Percentiles rank a stretch among this genome's conserved stretches.
Evolutionary conservation across 306 rosid species (phyloP).

Genomic region (Carpinus fangiana): DNA sequence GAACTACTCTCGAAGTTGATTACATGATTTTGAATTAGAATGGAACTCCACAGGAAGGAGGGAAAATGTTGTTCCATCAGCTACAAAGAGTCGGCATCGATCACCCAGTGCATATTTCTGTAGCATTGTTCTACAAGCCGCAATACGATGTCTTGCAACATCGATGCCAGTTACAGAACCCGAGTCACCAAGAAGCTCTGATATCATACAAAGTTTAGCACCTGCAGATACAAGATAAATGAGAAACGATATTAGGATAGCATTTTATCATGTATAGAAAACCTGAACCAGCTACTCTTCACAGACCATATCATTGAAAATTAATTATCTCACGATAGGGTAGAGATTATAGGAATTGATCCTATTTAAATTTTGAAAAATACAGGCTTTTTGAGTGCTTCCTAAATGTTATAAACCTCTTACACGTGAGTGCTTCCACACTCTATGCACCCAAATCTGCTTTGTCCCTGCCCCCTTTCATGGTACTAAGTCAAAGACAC

Average conservation of each 20-base stretch:
- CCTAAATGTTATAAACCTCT: not conserved
- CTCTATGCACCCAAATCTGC: not conserved
- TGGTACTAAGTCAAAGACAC: not conserved
- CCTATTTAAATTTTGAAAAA: not conserved
- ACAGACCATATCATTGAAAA: not conserved
- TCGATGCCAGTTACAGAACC: constrained; percentile 91
- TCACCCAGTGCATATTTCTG: constrained; percentile 75
- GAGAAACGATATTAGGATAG: not conserved
- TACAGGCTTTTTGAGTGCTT: not conserved
- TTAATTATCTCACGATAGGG: not conserved
- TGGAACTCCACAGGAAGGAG: constrained; percentile 43
- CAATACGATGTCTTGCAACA: constrained; percentile 86
- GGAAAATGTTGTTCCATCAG: constrained; percentile 76
- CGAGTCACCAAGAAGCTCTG: constrained; percentile 70
- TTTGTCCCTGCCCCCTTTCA: not conserved
- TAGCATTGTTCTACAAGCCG: constrained; percentile 83
- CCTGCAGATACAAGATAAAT: constrained; percentile 43
- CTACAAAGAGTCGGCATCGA: constrained; percentile 82
- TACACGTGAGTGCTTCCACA: not conserved
- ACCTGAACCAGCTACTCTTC: not conserved
- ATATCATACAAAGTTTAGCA: constrained; percentile 88
- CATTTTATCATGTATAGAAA: not conserved
- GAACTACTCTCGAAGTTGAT: constrained; percentile 14
- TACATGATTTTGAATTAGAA: constrained; percentile 53
- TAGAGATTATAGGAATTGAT: not conserved